A percentile compares a stretch with the other conserved stretches of the same genome.
Evolutionary conservation across 2,329 filamentous ascomycete genomes (phyloP).

Genomic region (Aspergillus fructus): DNA sequence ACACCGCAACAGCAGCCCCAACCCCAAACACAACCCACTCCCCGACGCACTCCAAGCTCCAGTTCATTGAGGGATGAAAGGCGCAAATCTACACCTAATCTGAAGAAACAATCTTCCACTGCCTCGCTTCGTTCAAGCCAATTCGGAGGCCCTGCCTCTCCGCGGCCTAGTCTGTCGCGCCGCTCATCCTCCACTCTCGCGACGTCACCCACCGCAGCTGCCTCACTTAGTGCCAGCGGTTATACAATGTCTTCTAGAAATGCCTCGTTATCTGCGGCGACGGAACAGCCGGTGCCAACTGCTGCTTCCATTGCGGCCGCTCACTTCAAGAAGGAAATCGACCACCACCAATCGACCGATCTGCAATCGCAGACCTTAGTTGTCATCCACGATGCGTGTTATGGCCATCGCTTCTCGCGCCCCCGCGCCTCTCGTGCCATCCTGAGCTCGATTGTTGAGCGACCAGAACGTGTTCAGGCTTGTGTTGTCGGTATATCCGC

Average conservation of each 20-base stretch:
- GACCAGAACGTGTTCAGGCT: constrained; percentile 86
- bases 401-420: constrained; percentile 87
- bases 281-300: constrained; percentile 38
- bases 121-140: constrained; percentile 38
- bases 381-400: constrained; percentile 88
- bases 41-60: constrained; percentile 35
- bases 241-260: constrained; percentile 30
- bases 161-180: constrained; percentile 33
- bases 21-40: constrained; percentile 15
- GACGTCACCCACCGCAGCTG: constrained; percentile 23
- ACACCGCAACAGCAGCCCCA: constrained; percentile 1
- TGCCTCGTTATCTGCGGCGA: constrained; percentile 19
- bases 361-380: constrained; percentile 66
- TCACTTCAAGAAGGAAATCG: constrained; percentile 70
- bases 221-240: constrained; percentile 3
- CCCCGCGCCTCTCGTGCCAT: constrained; percentile 71
- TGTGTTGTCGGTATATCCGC: constrained; percentile 76
- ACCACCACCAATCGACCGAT: constrained; percentile 54
- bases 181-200: constrained; percentile 34
- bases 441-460: constrained; percentile 82
- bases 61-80: constrained; percentile 38
- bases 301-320: constrained; percentile 62
- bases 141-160: constrained; percentile 28
- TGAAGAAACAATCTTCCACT: constrained; percentile 40
- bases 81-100: constrained; percentile 32